Base-by-base conservation (phyloP, 257 asterid genomes). In the Marsdenia floribunda region DNA sequence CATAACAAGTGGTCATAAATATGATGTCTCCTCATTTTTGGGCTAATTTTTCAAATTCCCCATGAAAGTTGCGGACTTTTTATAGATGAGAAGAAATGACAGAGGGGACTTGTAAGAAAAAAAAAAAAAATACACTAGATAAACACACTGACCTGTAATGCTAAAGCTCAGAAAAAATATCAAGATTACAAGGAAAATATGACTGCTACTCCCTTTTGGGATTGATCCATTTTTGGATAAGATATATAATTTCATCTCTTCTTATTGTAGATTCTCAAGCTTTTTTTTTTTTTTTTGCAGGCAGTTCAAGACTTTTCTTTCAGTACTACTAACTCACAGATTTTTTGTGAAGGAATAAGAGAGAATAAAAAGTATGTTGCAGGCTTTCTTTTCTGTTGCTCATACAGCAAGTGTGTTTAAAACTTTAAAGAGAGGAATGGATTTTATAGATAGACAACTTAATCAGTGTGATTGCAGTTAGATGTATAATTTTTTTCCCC, bases 141-240 rank as follows among this genome's bases (percentile, higher is more conserved):
- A 44, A 9, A 5, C 11, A 15, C 16, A 78, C 73, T 72, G 49
- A 82, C 86, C 81, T 82, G 83, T 61, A 71, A 58, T 67, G 29
- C 60, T 44, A 75, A 68, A 50, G 54, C 73, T 58, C 57, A 82
- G 61, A 66, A 77, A 73, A 21, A 74, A 68, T 64, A 68, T 21
- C 79, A 77, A 68, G 72, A 78, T 53, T 0, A 61, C 38, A 10
- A 77, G 57, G 54, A 76, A 65, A 60, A 79, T 22, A 8, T 54
- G 9, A 4, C 0, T 47, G 67, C 47, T 65, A 42, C 53, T 38
- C 65, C 40, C 64, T 49, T 69, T 67, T 4, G 22, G 61, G 19
- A 79, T 13, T n/a, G 72, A 18, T 64, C 29, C 52, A 55, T 5
- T 26, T 54, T n/a, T 59, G 76, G 49, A 73, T 44, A 49, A 35